Conservation (phyloP, 805 yeast genomes). For the Kuraishia borneana region DNA sequence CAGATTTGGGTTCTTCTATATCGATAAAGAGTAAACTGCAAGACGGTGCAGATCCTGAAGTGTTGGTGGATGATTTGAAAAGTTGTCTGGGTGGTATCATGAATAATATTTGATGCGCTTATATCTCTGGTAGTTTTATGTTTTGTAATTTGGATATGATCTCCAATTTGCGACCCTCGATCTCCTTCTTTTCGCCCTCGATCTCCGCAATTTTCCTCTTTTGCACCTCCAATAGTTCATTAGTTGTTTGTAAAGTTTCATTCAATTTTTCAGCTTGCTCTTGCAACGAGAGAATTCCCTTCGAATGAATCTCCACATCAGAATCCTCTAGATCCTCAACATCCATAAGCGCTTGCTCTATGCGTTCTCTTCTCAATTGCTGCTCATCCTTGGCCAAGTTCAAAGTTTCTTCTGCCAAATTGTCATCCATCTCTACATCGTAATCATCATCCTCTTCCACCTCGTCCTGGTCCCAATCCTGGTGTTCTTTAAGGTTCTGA, state of each 20-base stretch:
- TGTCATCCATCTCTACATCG: conserved; percentile 11
- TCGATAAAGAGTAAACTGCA: neutral
- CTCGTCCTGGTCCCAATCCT: conserved; percentile 7
- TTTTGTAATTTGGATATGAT: neutral
- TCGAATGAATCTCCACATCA: neutral
- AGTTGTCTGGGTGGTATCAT: neutral
- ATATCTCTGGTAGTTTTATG: neutral
- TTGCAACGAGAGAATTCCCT: neutral
- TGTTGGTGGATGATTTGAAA: neutral
- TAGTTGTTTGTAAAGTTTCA: neutral
- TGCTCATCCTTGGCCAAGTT: conserved; percentile 17
- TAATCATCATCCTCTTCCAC: conserved; percentile 6
- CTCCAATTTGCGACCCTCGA: neutral
- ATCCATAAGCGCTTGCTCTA: conserved; percentile 16
- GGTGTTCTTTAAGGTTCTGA: neutral
- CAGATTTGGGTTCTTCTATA: neutral
- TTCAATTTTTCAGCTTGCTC: neutral
- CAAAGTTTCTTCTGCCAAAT: conserved; percentile 15
- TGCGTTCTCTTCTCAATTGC: conserved; percentile 21
- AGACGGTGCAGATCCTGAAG: neutral
- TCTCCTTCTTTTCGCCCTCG: neutral
- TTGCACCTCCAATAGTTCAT: neutral
- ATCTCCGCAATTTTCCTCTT: neutral
- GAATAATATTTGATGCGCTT: neutral
- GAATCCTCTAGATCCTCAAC: conserved; percentile 7